Conservation (phyloP, 192 early-diverging fungal species). For the Dissophora ornata region DNA sequence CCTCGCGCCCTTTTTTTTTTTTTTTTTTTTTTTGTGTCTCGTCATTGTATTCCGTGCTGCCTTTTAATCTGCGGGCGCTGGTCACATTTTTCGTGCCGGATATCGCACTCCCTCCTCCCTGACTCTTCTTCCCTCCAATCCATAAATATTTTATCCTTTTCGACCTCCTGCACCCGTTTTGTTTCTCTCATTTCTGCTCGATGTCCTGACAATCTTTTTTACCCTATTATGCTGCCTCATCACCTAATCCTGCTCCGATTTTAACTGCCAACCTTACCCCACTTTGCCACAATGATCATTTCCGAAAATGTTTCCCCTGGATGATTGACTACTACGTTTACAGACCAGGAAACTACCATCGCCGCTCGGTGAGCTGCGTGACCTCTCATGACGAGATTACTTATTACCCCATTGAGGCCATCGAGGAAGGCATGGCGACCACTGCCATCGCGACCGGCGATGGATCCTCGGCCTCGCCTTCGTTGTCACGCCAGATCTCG, state of each 20-base stretch:
- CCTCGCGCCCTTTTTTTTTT: not conserved
- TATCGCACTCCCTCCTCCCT: not conserved
- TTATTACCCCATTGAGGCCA: conserved; percentile 26
- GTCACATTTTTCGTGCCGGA: not conserved
- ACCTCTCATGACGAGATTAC: conserved; percentile 40
- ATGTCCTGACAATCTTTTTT: too few species aligned
- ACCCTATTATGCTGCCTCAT: too few species aligned
- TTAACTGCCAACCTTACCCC: too few species aligned
- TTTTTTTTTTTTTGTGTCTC: not conserved
- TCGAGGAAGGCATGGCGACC: conserved; percentile 18
- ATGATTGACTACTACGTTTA: conserved; percentile 23
- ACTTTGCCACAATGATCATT: not conserved
- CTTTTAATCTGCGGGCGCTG: not conserved
- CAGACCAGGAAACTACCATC: conserved; percentile 44
- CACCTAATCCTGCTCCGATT: too few species aligned
- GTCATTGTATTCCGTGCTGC: too few species aligned
- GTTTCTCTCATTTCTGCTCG: not conserved
- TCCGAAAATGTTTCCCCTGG: not conserved
- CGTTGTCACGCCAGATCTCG: conserved; percentile 9
- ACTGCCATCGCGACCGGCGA: conserved; percentile 22
- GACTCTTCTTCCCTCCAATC: too few species aligned
- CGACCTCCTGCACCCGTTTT: not conserved
- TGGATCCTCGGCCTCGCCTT: conserved; percentile 33
- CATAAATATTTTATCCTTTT: not conserved
- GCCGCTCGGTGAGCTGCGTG: conserved; percentile 49